These are phyloP conservation scores for Blepharisma stoltei DNA, from an alignment of 73 alveolate genomes.

Conservation along the genomic window DNA sequence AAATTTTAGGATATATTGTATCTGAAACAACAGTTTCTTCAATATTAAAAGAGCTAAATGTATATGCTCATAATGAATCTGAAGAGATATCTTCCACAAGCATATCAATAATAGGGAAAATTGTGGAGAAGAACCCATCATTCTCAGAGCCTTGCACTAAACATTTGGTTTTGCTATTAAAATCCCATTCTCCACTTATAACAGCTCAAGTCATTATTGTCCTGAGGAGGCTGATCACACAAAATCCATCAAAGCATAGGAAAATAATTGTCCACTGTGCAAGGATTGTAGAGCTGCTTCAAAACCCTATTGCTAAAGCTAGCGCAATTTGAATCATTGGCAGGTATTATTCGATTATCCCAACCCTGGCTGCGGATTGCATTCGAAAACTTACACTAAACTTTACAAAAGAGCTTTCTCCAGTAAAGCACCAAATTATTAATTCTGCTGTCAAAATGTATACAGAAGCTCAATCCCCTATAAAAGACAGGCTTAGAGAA, in stretches of 20 bases:
- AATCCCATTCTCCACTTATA: constrained; percentile 13
- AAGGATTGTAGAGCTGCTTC: neutral
- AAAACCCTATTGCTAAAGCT: constrained; percentile 2
- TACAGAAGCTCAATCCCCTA: neutral
- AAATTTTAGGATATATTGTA: neutral
- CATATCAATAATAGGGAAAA: constrained; percentile 10
- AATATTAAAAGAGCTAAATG: constrained; percentile 2
- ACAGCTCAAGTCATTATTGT: constrained; percentile 21
- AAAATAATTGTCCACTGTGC: constrained; percentile 27
- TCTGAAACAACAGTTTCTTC: neutral
- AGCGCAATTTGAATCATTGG: constrained; percentile 21
- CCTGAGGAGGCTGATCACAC: constrained; percentile 3
- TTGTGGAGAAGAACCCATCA: neutral
- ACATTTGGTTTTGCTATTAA: neutral
- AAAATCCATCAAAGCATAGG: neutral
- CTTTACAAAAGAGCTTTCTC: neutral
- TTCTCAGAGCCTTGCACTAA: neutral
- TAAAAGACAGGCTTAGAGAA: neutral
- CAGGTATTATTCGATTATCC: neutral
- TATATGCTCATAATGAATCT: neutral
- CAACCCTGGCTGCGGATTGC: neutral
- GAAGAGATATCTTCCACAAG: neutral
- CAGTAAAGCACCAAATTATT: constrained; percentile 6
- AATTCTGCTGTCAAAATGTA: neutral
- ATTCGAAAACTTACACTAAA: constrained; percentile 7